Evolutionary conservation across 352 stramenopile genomes (phyloP).

Genomic region (Phytophthora melonis): DNA sequence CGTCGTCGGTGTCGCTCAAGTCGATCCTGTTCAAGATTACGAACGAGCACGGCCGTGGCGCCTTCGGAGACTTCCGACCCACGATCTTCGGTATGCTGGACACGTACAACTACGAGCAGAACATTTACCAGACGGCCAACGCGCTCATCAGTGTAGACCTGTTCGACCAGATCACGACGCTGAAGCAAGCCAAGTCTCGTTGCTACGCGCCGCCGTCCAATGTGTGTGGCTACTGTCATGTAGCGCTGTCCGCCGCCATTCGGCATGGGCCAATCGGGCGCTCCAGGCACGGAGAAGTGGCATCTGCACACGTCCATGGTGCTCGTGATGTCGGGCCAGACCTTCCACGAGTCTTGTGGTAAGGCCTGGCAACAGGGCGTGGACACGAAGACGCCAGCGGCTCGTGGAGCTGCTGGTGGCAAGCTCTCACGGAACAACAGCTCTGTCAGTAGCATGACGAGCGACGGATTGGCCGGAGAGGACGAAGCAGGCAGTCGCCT

Average conservation of each 20-base stretch:
- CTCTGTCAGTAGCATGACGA: constrained; percentile 48
- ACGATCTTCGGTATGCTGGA: constrained; percentile 96
- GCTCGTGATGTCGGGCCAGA: constrained; percentile 78
- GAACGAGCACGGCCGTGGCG: constrained; percentile 92
- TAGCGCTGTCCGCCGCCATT: constrained; percentile 81
- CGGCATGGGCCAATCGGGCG: constrained; percentile 82
- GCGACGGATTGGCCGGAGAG: constrained; percentile 41
- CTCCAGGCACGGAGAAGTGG: constrained; percentile 79
- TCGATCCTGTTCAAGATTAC: constrained; percentile 96
- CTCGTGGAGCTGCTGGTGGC: constrained; percentile 26
- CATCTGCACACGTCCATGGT: constrained; percentile 88
- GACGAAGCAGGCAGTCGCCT: constrained; percentile 65
- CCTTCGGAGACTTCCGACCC: constrained; percentile 95
- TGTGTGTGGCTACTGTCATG: constrained; percentile 83
- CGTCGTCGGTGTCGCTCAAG: constrained; percentile 93
- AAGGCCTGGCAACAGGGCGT: constrained; percentile 87
- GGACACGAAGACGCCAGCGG: constrained; percentile 59
- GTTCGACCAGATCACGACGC: constrained; percentile 84
- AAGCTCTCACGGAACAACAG: constrained; percentile 57
- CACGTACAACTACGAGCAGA: constrained; percentile 93
- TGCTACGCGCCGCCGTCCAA: constrained; percentile 81
- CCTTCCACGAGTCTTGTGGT: constrained; percentile 88
- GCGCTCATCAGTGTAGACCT: constrained; percentile 85
- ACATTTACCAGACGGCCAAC: constrained; percentile 90
- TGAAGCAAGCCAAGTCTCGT: constrained; percentile 79